Evolutionary conservation across 352 stramenopile species (phyloP).

Genomic region (Pythium apleroticum): DNA sequence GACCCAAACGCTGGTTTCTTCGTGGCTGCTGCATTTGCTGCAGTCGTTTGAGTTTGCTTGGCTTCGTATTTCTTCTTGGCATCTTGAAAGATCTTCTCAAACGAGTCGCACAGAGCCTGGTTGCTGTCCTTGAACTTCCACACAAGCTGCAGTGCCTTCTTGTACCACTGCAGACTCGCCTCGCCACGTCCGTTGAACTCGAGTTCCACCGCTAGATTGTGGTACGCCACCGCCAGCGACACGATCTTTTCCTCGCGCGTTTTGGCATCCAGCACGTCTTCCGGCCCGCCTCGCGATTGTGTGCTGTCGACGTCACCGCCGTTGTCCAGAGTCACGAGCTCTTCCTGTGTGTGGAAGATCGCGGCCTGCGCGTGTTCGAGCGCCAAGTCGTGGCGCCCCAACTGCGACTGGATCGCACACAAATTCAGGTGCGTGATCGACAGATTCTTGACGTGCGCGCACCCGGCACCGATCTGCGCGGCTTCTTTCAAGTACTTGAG

Average conservation of each 20-base stretch:
- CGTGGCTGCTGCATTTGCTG: slow-evolving; percentile 1
- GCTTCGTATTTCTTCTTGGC: slow-evolving; percentile 62
- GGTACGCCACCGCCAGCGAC: slow-evolving; percentile 74
- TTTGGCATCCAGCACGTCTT: slow-evolving; percentile 50
- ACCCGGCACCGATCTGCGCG: slow-evolving; percentile 53
- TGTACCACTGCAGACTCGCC: slow-evolving; percentile 82
- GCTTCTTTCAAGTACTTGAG: slow-evolving; percentile 77
- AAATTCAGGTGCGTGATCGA: slow-evolving; percentile 83
- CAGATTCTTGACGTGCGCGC: slow-evolving; percentile 65
- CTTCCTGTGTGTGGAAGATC: slow-evolving; percentile 82
- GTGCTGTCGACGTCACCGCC: slow-evolving; percentile 14
- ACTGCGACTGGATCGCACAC: slow-evolving; percentile 78
- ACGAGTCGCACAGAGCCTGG: slow-evolving; percentile 56
- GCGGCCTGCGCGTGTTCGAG: slow-evolving; percentile 76
- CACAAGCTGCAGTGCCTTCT: slow-evolving; percentile 74
- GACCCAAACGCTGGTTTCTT: slow-evolving; percentile 14
- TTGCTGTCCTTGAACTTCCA: slow-evolving; percentile 67
- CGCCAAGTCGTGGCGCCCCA: slow-evolving; percentile 64
- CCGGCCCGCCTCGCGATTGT: slow-evolving; percentile 3
- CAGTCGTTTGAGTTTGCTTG: slow-evolving; percentile 11
- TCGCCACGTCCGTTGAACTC: slow-evolving; percentile 73
- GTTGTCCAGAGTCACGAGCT: slow-evolving; percentile 60
- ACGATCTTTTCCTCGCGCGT: slow-evolving; percentile 75
- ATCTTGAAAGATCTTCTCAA: slow-evolving; percentile 71
- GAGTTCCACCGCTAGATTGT: slow-evolving; percentile 77